Conservation (phyloP, 2,329 filamentous ascomycete genomes). For the Beauveria medogensis region DNA sequence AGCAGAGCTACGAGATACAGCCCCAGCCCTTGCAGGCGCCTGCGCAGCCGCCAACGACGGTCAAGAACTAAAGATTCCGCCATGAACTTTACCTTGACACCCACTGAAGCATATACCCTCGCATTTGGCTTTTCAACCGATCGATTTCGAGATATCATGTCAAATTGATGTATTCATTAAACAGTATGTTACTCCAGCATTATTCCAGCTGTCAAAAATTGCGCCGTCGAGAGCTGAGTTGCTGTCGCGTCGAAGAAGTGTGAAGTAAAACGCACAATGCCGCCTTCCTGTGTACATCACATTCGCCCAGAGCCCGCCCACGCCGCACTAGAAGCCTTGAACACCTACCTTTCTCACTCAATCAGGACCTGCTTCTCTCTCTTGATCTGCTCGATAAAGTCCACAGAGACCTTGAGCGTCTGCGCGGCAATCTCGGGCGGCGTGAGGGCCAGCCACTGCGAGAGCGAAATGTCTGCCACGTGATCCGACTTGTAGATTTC, state of each 20-base stretch:
- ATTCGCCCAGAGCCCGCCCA: too few relatives aligned
- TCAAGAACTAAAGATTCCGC: background rate
- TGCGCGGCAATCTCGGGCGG: slow-evolving; percentile 54
- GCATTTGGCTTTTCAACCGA: background rate
- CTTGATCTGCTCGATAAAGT: slow-evolving; percentile 49
- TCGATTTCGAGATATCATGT: background rate
- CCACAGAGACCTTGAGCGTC: slow-evolving; percentile 48
- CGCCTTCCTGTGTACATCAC: background rate
- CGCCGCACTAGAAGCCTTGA: background rate
- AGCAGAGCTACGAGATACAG: background rate
- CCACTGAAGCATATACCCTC: background rate
- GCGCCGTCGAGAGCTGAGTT: background rate
- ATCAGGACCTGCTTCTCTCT: slow-evolving; percentile 55
- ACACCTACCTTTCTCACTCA: background rate
- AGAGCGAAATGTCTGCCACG: slow-evolving; percentile 57
- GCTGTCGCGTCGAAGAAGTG: background rate
- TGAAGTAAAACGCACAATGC: background rate
- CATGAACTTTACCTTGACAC: background rate
- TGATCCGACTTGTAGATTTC: slow-evolving; percentile 62
- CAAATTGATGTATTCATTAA: background rate
- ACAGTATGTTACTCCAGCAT: background rate
- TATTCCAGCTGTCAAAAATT: background rate
- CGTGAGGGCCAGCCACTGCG: slow-evolving; percentile 62
- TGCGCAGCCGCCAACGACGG: background rate
- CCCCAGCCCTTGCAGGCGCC: background rate